Percentiles rank a stretch among this genome's conserved stretches.
Conservation (phyloP, 2,329 filamentous ascomycete species). For the Exophiala xenobiotica region DNA sequence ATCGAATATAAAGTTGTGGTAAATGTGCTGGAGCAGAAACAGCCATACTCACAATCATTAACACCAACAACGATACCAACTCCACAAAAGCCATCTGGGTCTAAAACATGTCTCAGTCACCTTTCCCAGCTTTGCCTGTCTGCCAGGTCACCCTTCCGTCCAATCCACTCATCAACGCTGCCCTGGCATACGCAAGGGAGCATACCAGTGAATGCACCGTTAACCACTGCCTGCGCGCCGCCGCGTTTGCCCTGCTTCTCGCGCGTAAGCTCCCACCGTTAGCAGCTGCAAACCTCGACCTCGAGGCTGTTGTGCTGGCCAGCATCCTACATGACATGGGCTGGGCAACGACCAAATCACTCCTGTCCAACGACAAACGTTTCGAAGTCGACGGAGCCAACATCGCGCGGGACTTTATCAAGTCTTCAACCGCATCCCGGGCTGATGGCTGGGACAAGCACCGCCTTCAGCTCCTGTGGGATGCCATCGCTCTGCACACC, state of each 20-base stretch:
- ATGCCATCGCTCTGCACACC: conserved; percentile 46
- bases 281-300: conserved; percentile 28
- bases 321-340: conserved; percentile 34
- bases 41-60: no score
- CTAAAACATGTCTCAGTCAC: conserved; percentile 13
- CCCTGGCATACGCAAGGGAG: conserved; percentile 15
- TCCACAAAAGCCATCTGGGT: no score
- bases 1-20: no score
- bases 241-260: conserved; percentile 42
- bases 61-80: no score
- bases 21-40: no score
- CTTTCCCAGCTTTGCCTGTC: conserved; percentile 36
- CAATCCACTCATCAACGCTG: conserved; percentile 15
- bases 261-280: conserved; percentile 29
- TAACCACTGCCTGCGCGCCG: conserved; percentile 23
- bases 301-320: conserved; percentile 26
- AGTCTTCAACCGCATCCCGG: not conserved
- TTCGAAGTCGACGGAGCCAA: conserved; percentile 55
- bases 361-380: conserved; percentile 46
- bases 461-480: conserved; percentile 50
- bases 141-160: conserved; percentile 38
- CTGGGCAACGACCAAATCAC: conserved; percentile 39
- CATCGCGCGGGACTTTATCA: conserved; percentile 42
- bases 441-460: conserved; percentile 40
- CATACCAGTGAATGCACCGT: conserved; percentile 17